phyloP scores from a whole-genome alignment of 1,139 yeast genomes.

The Suhomyces choctaworum region DNA sequence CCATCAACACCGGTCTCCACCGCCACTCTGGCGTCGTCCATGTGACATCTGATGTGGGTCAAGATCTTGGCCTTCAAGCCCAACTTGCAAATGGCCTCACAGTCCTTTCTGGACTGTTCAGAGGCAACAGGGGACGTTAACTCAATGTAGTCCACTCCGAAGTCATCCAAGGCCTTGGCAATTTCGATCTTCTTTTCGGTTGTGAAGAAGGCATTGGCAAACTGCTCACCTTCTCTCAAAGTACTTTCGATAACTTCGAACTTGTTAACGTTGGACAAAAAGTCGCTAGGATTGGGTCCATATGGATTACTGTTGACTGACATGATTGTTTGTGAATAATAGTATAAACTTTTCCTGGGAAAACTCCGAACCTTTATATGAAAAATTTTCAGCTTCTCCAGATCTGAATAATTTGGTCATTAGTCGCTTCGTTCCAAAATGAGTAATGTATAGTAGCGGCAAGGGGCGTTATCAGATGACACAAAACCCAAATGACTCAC shows the following conservation, averaged over 20 bases:
- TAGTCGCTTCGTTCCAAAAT: conserved; percentile 10
- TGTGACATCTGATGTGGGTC: conserved; percentile 60
- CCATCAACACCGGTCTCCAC: conserved; percentile 64
- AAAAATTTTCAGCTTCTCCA: conserved; percentile 8
- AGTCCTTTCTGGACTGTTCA: conserved; percentile 55
- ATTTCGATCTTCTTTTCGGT: conserved; percentile 56
- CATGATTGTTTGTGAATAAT: conserved; percentile 9
- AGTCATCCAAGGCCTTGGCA: conserved; percentile 58
- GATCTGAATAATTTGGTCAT: conserved; percentile 10
- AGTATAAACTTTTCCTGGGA: not conserved
- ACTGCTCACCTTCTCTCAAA: conserved; percentile 61
- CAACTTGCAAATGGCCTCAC: conserved; percentile 58
- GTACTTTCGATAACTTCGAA: conserved; percentile 58
- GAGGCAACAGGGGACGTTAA: conserved; percentile 60
- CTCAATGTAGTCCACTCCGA: conserved; percentile 61
- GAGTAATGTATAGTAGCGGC: conserved; percentile 14
- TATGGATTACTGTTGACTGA: conserved; percentile 43
- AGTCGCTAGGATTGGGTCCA: conserved; percentile 62
- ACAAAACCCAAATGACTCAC: conserved; percentile 15
- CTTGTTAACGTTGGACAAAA: conserved; percentile 51
- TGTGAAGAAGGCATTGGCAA: conserved; percentile 58
- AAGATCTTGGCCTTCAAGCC: conserved; percentile 56
- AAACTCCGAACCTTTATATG: conserved; percentile 10
- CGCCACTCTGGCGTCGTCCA: conserved; percentile 60
- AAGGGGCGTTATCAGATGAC: conserved; percentile 13